These are phyloP conservation scores for Cyclotella baltica DNA, from an alignment of 108 stramenopile genomes.

Conservation along the genomic window DNA sequence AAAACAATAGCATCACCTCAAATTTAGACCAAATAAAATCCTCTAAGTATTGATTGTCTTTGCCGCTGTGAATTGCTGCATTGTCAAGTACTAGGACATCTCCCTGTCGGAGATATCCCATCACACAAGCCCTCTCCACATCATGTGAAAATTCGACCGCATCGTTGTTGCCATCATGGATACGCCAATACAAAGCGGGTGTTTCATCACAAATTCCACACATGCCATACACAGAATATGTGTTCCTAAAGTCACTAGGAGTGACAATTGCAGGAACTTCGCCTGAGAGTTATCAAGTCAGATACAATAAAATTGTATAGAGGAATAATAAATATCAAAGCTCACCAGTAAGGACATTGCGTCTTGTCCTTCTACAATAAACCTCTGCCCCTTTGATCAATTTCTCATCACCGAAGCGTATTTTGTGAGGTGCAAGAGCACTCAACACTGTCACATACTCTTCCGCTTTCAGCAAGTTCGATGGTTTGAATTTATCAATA, in stretches of 20 bases:
- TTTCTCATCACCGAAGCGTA: not conserved
- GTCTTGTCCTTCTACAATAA: not conserved
- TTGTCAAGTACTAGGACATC: not conserved
- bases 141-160: too few relatives aligned
- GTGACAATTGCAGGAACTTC: not conserved
- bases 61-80: too few relatives aligned
- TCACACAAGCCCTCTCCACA: too few relatives aligned
- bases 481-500: too few relatives aligned
- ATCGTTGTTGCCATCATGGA: too few relatives aligned
- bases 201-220: not conserved
- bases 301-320: not conserved
- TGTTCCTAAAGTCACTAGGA: too few relatives aligned
- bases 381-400: not conserved
- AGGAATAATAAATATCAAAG: too few relatives aligned
- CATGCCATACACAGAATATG: not conserved
- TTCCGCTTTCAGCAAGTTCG: too few relatives aligned
- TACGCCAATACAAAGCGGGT: not conserved
- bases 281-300: not conserved
- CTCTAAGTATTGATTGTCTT: too few relatives aligned
- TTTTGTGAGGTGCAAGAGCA: not conserved
- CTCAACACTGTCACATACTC: too few relatives aligned
- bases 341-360: not conserved
- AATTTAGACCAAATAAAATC: too few relatives aligned
- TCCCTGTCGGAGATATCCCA: too few relatives aligned
- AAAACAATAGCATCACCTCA: not conserved